Conservation (phyloP, 768 basidiomycete species). For the Sarcodon aspratus region DNA sequence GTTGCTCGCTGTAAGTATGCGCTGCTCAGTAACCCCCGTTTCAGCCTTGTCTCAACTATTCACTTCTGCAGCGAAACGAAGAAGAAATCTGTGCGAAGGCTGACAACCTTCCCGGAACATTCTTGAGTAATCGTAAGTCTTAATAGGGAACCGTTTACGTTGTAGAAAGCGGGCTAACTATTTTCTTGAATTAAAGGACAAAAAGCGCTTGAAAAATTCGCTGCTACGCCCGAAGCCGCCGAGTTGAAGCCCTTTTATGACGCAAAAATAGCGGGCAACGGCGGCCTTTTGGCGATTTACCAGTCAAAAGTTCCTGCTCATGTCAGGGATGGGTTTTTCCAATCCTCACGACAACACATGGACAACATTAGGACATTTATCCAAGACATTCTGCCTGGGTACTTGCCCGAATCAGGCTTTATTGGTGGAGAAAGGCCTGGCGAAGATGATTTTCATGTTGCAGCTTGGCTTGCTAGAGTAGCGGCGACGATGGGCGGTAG, state of each 20-base stretch:
- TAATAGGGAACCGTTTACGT: neutral
- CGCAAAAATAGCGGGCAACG: constrained; percentile 27
- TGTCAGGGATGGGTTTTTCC: constrained; percentile 27
- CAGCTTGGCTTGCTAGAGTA: constrained; percentile 39
- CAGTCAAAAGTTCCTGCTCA: constrained; percentile 24
- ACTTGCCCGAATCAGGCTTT: constrained; percentile 33
- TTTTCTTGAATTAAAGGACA: constrained; percentile 22
- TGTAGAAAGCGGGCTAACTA: neutral
- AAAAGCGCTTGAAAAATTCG: constrained; percentile 25
- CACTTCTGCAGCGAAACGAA: constrained; percentile 28
- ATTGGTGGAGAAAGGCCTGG: constrained; percentile 34
- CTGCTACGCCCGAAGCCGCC: constrained; percentile 20
- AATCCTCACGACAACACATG: constrained; percentile 26
- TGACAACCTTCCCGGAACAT: constrained; percentile 19
- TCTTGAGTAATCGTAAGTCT: constrained; percentile 29
- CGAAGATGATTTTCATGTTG: constrained; percentile 46
- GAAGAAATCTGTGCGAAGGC: constrained; percentile 31
- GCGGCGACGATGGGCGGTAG: constrained; percentile 25
- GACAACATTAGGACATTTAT: constrained; percentile 24
- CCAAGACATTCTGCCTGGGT: constrained; percentile 24
- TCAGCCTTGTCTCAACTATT: neutral
- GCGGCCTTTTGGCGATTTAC: constrained; percentile 29
- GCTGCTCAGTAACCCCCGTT: neutral
- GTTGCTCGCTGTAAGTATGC: constrained; percentile 23
- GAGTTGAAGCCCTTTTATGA: constrained; percentile 33